These are phyloP conservation scores for Eimeria acervulina DNA, from an alignment of 169 alveolate species.

Conservation along the genomic window DNA sequence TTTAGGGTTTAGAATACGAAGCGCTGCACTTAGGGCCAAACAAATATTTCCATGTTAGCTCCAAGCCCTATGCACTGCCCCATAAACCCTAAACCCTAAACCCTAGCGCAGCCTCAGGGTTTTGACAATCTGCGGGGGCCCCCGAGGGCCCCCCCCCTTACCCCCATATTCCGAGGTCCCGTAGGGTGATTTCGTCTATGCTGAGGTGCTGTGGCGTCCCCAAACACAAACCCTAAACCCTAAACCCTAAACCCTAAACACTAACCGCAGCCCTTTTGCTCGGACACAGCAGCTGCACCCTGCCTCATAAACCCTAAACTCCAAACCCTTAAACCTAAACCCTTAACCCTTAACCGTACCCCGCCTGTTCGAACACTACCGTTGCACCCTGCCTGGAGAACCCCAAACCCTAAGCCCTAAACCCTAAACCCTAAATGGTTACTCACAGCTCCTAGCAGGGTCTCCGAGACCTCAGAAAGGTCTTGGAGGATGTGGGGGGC, in stretches of 20 bases:
- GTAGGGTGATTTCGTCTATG: slow-evolving; percentile 3
- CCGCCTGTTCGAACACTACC: neutral
- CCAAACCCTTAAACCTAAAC: slow-evolving; percentile 10
- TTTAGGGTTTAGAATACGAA: neutral
- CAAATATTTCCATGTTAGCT: neutral
- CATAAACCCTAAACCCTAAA: neutral
- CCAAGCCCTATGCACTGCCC: neutral
- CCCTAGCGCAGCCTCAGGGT: neutral
- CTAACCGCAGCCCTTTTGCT: neutral
- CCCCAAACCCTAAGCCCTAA: neutral
- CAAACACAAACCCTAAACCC: neutral
- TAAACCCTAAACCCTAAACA: slow-evolving; percentile 35
- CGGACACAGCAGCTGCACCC: neutral
- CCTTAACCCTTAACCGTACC: slow-evolving; percentile 1
- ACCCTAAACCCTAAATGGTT: slow-evolving; percentile 20
- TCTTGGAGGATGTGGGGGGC: slow-evolving; percentile 7
- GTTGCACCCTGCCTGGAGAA: too few species aligned
- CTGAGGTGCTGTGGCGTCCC: slow-evolving; percentile 2
- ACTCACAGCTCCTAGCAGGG: slow-evolving; percentile 51
- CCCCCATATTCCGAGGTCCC: slow-evolving; percentile 65
- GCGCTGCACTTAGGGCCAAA: neutral
- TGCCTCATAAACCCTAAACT: neutral
- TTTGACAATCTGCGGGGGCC: too few species aligned
- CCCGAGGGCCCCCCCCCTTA: neutral
- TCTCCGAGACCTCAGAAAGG: neutral